Base-by-base conservation (phyloP, 768 basidiomycete genomes). In the Candolleomyces aberdarensis region DNA sequence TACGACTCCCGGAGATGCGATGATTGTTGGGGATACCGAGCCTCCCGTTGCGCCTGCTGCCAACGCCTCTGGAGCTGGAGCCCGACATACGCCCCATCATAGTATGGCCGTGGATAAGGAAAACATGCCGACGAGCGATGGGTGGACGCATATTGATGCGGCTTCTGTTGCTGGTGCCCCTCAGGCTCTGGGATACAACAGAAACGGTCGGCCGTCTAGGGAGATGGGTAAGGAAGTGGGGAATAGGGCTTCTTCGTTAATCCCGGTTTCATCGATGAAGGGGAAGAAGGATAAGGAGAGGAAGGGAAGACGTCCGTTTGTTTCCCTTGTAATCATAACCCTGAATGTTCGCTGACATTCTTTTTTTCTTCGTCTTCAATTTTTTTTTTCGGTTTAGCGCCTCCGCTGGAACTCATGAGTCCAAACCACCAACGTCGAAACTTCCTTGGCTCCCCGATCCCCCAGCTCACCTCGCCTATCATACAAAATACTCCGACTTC, bases 281-380 rank as follows among this genome's bases (percentile, higher is more conserved):
- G 65, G 82, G 78, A 64, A 78, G 76, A 87, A 79, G 71, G 81
- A 83, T 56, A 81, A 78, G 68, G 87, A 81, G 59, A 64, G 83
- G 89, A 91, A 72, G 74, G 85, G 55, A 36, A 40, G 26, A n/a
- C 31, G 51, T 36, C 15, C 43, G 22, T 59, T 26, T 32, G 5
- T 14, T 49, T 43, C 29, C 20, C 11, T 49, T 40, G 39, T 31
- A 31, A 19, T 48, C 40, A 9, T 39, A 9, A 31, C 49, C 62
- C 17, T 39, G 59, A 57, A 54, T 53, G 51, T 50, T 52, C 43
- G 49, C 48, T 66, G 46, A 60, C 63, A 36, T 55, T 46, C 52
- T 57, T 19, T 51, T 19, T 57, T 39, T 32, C 9, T 9, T 32
- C 9, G 32, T 32, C 32, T 5, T 32, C 9, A 5, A 4, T 32